Percentiles rank a stretch among this genome's conserved stretches.
phyloP scores from a whole-genome alignment of 2,329 filamentous ascomycete genomes.

The Fonsecaea erecta region DNA sequence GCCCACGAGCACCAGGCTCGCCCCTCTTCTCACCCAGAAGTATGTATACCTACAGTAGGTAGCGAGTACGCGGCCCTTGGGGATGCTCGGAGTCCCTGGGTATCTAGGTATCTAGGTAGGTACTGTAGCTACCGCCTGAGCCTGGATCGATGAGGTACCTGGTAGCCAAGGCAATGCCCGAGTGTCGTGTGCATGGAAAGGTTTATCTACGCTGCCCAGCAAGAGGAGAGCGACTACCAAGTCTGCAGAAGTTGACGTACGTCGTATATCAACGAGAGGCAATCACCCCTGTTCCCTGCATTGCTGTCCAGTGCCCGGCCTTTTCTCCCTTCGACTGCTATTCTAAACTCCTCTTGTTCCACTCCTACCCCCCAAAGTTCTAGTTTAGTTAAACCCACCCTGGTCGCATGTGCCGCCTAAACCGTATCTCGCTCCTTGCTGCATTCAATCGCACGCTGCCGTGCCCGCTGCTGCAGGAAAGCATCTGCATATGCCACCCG shows the following conservation, averaged over 20 bases:
- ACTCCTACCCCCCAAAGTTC: conserved; percentile 1
- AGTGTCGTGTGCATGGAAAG: background rate
- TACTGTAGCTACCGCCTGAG: too few species aligned
- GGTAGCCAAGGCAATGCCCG: background rate
- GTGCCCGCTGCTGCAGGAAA: conserved; percentile 20
- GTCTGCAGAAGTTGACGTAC: conserved; percentile 5
- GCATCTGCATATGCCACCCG: conserved; percentile 7
- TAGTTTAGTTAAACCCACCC: conserved; percentile 4
- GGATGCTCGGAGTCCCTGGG: too few species aligned
- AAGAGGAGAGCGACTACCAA: background rate
- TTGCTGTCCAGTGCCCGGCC: background rate
- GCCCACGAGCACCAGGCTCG: background rate
- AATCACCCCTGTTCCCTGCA: background rate
- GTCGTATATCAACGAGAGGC: background rate
- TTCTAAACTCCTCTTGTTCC: conserved; percentile 10
- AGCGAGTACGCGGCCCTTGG: too few species aligned
- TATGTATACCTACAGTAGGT: too few species aligned
- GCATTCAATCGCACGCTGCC: conserved; percentile 17
- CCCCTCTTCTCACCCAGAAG: background rate
- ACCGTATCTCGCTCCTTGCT: conserved; percentile 27
- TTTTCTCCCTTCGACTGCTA: background rate
- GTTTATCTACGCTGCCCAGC: background rate
- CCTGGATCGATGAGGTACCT: too few species aligned
- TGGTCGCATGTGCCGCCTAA: conserved; percentile 19
- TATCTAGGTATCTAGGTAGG: too few species aligned